Percentiles rank a stretch among this genome's conserved stretches.
Evolutionary conservation across 768 basidiomycete species (phyloP).

Genomic region (Lactifluus subvellereus): DNA sequence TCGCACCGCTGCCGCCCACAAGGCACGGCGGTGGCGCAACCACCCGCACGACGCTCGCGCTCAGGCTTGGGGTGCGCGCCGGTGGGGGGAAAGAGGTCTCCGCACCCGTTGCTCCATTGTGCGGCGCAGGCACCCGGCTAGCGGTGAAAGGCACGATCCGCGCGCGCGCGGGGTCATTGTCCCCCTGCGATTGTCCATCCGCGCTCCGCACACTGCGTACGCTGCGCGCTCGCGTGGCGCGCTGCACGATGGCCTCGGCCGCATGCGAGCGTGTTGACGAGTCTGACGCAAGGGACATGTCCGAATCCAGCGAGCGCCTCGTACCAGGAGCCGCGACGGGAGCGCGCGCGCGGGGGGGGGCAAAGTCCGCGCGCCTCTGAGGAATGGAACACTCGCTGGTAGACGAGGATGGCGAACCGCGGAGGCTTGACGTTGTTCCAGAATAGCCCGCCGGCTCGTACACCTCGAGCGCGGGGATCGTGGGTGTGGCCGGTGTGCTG

Average conservation of each 20-base stretch:
- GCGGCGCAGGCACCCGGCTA: slow-evolving; percentile 57
- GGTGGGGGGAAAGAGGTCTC: slow-evolving; percentile 25
- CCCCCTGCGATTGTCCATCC: slow-evolving; percentile 34
- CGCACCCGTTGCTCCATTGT: slow-evolving; percentile 21
- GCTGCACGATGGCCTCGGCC: slow-evolving; percentile 42
- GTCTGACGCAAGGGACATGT: slow-evolving; percentile 29
- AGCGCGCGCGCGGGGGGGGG: slow-evolving; percentile 41
- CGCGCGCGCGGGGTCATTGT: slow-evolving; percentile 38
- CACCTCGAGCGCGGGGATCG: slow-evolving; percentile 18
- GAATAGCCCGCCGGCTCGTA: slow-evolving; percentile 32
- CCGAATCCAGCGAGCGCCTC: slow-evolving; percentile 26
- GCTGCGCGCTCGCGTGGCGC: slow-evolving; percentile 49
- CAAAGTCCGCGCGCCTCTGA: slow-evolving; percentile 62
- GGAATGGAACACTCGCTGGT: slow-evolving; percentile 63
- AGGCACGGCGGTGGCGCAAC: neutral
- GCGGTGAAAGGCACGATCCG: slow-evolving; percentile 70
- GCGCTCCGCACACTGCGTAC: slow-evolving; percentile 44
- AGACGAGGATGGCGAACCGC: slow-evolving; percentile 57
- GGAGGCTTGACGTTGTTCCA: slow-evolving; percentile 42
- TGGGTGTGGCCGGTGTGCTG: slow-evolving; percentile 11
- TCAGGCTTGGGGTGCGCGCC: slow-evolving; percentile 51
- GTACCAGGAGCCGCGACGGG: slow-evolving; percentile 20
- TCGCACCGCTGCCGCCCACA: slow-evolving; percentile 19
- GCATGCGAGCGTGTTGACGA: slow-evolving; percentile 35
- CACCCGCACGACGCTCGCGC: slow-evolving; percentile 50